A percentile compares a stretch with the other conserved stretches of the same genome.
These are phyloP conservation scores for Curvularia sp. DNA, from an alignment of 2,329 filamentous ascomycete species.

Conservation along the genomic window DNA sequence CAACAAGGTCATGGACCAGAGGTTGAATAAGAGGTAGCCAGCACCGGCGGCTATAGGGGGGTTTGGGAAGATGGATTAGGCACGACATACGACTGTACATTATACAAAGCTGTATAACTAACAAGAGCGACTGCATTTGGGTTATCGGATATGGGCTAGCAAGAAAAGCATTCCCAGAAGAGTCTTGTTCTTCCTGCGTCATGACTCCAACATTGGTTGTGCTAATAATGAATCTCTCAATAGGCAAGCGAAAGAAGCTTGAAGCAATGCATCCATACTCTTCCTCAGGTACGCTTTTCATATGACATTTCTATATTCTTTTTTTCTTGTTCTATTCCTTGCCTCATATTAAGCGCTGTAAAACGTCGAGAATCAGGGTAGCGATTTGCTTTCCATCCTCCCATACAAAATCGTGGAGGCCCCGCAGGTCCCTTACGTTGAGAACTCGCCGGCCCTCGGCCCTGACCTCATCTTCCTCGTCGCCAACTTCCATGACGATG, in stretches of 20 bases:
- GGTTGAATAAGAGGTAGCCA: conserved; percentile 40
- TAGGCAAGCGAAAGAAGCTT: conserved; percentile 7
- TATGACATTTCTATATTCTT: background rate
- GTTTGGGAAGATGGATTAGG: conserved; percentile 5
- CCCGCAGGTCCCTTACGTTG: conserved; percentile 58
- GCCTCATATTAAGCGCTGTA: conserved; percentile 24
- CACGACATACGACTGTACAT: conserved; percentile 35
- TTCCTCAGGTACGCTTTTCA: background rate
- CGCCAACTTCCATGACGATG: conserved; percentile 36
- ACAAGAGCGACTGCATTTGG: conserved; percentile 30
- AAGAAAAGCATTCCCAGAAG: conserved; percentile 22
- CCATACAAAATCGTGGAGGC: conserved; percentile 71
- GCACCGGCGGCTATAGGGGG: background rate
- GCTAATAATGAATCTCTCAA: conserved; percentile 18
- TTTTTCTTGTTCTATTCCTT: background rate
- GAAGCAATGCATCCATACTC: background rate
- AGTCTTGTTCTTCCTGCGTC: conserved; percentile 25
- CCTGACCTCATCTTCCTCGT: conserved; percentile 36
- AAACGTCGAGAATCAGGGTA: conserved; percentile 44
- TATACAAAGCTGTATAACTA: conserved; percentile 44
- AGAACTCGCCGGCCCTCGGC: conserved; percentile 41
- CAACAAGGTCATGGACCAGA: conserved; percentile 46
- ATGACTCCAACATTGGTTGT: conserved; percentile 21
- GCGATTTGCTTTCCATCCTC: conserved; percentile 65
- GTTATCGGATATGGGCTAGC: conserved; percentile 22